Evolutionary conservation across 257 asterid genomes (phyloP).

Genomic region (Voacanga thouarsii): DNA sequence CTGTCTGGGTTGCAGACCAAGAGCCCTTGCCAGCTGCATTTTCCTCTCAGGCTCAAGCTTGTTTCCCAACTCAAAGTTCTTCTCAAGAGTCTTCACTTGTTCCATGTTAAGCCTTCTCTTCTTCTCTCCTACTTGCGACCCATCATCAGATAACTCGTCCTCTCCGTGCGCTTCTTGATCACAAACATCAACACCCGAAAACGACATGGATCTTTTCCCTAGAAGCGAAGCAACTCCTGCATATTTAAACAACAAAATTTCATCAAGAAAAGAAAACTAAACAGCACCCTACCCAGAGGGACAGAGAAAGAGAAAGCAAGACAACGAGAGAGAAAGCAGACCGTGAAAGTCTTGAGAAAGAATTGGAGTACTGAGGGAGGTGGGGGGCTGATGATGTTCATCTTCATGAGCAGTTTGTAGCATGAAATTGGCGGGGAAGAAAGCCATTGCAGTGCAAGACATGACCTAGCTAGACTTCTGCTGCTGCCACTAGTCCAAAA

Average conservation of each 20-base stretch:
- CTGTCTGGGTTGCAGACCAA: conserved; percentile 63
- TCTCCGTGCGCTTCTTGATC: conserved; percentile 39
- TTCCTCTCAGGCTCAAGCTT: conserved; percentile 68
- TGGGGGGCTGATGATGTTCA: conserved; percentile 39
- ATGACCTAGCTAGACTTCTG: conserved; percentile 28
- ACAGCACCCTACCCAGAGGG: not conserved
- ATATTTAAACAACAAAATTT: not conserved
- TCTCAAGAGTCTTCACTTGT: conserved; percentile 63
- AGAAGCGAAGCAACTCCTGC: conserved; percentile 37
- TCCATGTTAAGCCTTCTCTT: conserved; percentile 60
- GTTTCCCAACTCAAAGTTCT: conserved; percentile 55
- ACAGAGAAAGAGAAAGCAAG: not conserved
- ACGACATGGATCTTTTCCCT: conserved; percentile 48
- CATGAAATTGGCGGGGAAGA: conserved; percentile 78
- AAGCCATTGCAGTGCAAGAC: conserved; percentile 61
- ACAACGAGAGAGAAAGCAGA: conserved; percentile 12
- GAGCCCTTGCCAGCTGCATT: conserved; percentile 58
- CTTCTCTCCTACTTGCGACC: conserved; percentile 52
- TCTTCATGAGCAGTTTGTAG: conserved; percentile 62
- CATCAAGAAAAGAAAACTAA: not conserved
- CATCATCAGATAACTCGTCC: conserved; percentile 56
- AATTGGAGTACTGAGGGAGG: conserved; percentile 35
- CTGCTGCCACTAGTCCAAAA: conserved; percentile 21
- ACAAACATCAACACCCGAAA: conserved; percentile 33
- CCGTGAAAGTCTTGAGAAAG: conserved; percentile 43